phyloP scores from a whole-genome alignment of 768 basidiomycete genomes.

The Pleurotus tuber-regium region DNA sequence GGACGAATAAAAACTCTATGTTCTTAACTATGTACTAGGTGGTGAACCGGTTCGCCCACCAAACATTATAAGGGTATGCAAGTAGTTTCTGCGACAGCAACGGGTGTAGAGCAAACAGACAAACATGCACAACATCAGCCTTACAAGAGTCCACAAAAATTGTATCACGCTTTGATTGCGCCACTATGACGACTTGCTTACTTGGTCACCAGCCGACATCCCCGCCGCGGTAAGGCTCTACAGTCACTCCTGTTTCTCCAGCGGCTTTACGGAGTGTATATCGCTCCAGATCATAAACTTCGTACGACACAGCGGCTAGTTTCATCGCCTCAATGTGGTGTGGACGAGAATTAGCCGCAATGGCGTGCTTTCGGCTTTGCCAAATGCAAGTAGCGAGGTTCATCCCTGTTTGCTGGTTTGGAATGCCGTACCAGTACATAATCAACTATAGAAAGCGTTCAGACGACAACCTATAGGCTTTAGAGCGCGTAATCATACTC shows the following conservation, averaged over 20 bases:
- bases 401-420: constrained; percentile 68
- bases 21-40: no score
- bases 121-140: no score
- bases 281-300: constrained; percentile 76
- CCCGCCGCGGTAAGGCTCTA: constrained; percentile 59
- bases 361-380: constrained; percentile 84
- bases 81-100: not conserved
- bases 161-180: not conserved
- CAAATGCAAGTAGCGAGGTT: constrained; percentile 97
- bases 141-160: no score
- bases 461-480: no score
- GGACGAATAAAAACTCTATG: constrained; percentile 23
- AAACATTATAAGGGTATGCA: constrained; percentile 13
- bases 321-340: constrained; percentile 82
- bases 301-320: constrained; percentile 75
- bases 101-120: no score
- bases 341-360: constrained; percentile 75
- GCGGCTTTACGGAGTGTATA: constrained; percentile 64
- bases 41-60: constrained; percentile 13
- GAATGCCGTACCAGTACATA: constrained; percentile 93
- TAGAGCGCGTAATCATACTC: no score
- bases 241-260: constrained; percentile 54
- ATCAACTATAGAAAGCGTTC: constrained; percentile 52
- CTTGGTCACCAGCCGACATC: constrained; percentile 69
- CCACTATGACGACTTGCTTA: no score